Base-by-base conservation (phyloP, 129 eudicot genomes). In the Solidago caesia region DNA sequence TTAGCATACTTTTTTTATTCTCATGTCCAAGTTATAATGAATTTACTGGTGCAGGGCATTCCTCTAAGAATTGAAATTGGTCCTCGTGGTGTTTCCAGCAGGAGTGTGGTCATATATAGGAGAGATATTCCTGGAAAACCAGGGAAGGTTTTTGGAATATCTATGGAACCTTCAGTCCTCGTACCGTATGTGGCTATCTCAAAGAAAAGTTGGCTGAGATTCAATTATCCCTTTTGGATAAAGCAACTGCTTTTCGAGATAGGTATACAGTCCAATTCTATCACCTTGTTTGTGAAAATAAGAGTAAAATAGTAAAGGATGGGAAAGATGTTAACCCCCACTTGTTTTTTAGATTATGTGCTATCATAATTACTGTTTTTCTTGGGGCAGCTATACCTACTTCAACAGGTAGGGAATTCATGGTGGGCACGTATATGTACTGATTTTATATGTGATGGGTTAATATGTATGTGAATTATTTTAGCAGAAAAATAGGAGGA, bases 111-210 rank as follows among this genome's bases (percentile, higher is more conserved):
- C 47, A 73, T 90, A 83, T 90, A 93, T 44, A 83, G 98, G 87
- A 88, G 98, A 87, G 98, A 90, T 75, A 81, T 94, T 80, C 98
- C 96, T 67, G 96, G 97, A 69, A 94, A 94, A 74, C 92, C 90
- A 69, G 98, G 98, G 73, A 94, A 90, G 80, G 93, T 86, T 77
- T 94, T 88, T 67, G 97, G 99, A 64, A 78, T 94, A 80, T 94
- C 96, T 59, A 91, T 94, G 97, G 96, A 91, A 73, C 73, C 99
- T 42, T 84, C 89, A 13, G 79, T 80, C 69, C 83, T 94, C 69
- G 85, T 89, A 44, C 72, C 87, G 55, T 91, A 87, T 71, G 74
- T 91, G 21, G 21, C 21, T 21, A 21, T 21, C 21, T 21, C n/a
- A 87, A 84, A 75, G 85, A 82, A 75, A 83, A 83, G 80, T 75